Evolutionary conservation across 2,329 filamentous ascomycete species (phyloP).

Genomic region (Trichoderma sp.): DNA sequence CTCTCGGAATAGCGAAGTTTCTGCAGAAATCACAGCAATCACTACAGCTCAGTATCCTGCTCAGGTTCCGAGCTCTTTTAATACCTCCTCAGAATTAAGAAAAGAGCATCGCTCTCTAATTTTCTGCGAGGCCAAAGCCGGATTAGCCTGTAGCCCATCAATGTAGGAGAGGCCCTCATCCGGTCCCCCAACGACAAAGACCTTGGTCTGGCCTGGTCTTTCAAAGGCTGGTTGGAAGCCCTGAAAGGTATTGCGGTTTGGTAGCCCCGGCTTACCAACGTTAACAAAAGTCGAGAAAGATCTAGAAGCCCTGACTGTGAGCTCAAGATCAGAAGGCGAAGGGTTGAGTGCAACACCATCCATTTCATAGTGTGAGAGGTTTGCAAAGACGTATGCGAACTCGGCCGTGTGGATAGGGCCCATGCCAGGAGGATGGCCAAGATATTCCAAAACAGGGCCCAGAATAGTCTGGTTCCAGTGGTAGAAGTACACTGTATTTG

Average conservation of each 20-base stretch:
- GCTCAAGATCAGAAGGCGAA: slow-evolving; percentile 38
- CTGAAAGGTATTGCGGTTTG: slow-evolving; percentile 37
- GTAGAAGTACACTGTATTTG: slow-evolving; percentile 46
- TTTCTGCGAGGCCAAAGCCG: slow-evolving; percentile 40
- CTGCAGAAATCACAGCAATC: neutral
- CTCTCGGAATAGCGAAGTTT: neutral
- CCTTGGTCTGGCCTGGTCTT: slow-evolving; percentile 24
- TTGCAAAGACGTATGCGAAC: slow-evolving; percentile 51
- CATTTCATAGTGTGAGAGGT: slow-evolving; percentile 43
- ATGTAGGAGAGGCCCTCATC: slow-evolving; percentile 41
- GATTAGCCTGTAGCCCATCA: slow-evolving; percentile 33
- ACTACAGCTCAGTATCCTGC: neutral
- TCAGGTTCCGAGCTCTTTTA: slow-evolving; percentile 42
- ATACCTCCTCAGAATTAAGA: slow-evolving; percentile 43
- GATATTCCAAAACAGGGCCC: slow-evolving; percentile 38
- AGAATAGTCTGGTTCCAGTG: slow-evolving; percentile 55
- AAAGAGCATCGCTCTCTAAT: slow-evolving; percentile 47
- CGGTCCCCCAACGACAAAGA: slow-evolving; percentile 46
- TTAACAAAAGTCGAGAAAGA: slow-evolving; percentile 48
- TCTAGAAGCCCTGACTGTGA: slow-evolving; percentile 40
- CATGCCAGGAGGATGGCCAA: slow-evolving; percentile 36
- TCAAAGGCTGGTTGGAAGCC: slow-evolving; percentile 41
- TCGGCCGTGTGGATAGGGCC: slow-evolving; percentile 52
- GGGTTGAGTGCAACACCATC: slow-evolving; percentile 36
- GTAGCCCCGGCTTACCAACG: slow-evolving; percentile 34